A percentile compares a stretch with the other conserved stretches of the same genome.
Conservation (phyloP, 352 stramenopile species). For the Phytophthora pinifolia region DNA sequence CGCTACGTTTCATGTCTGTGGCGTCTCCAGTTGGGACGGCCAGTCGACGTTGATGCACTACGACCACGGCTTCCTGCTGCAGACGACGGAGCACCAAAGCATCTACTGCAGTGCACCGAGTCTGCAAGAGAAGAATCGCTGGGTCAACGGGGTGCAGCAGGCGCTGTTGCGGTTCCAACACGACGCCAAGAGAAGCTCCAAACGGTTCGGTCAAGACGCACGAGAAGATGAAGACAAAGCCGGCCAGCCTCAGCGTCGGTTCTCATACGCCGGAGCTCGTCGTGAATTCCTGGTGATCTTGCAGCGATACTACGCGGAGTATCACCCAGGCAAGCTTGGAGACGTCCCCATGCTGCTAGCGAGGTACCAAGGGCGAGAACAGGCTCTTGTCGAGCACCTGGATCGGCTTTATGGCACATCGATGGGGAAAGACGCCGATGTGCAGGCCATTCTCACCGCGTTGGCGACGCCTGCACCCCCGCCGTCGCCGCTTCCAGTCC, state of each 20-base stretch:
- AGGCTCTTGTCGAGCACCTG: slow-evolving; percentile 55
- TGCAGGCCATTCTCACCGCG: slow-evolving; percentile 34
- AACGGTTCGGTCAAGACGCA: slow-evolving; percentile 29
- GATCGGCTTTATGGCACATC: slow-evolving; percentile 68
- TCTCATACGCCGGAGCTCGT: slow-evolving; percentile 15
- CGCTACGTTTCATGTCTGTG: slow-evolving; percentile 32
- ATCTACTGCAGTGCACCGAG: slow-evolving; percentile 70
- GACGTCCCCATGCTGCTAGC: slow-evolving; percentile 60
- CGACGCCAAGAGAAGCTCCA: slow-evolving; percentile 20
- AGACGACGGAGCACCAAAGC: slow-evolving; percentile 49
- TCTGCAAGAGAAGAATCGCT: slow-evolving; percentile 63
- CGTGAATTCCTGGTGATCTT: slow-evolving; percentile 39
- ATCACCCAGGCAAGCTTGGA: slow-evolving; percentile 60
- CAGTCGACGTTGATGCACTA: slow-evolving; percentile 66
- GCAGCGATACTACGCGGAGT: slow-evolving; percentile 53
- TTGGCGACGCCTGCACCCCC: slow-evolving; percentile 5
- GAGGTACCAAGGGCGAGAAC: slow-evolving; percentile 51
- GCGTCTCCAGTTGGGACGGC: slow-evolving; percentile 66
- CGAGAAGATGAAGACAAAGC: slow-evolving; percentile 16
- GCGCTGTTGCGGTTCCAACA: slow-evolving; percentile 37
- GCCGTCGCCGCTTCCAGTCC: slow-evolving; percentile 3
- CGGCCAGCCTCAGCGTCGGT: slow-evolving; percentile 3
- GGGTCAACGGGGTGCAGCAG: slow-evolving; percentile 57
- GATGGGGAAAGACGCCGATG: slow-evolving; percentile 33
- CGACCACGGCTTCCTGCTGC: slow-evolving; percentile 69